These are phyloP conservation scores for Arabidopsis arenosa DNA, from an alignment of 345 rosid species.

Conservation along the genomic window DNA sequence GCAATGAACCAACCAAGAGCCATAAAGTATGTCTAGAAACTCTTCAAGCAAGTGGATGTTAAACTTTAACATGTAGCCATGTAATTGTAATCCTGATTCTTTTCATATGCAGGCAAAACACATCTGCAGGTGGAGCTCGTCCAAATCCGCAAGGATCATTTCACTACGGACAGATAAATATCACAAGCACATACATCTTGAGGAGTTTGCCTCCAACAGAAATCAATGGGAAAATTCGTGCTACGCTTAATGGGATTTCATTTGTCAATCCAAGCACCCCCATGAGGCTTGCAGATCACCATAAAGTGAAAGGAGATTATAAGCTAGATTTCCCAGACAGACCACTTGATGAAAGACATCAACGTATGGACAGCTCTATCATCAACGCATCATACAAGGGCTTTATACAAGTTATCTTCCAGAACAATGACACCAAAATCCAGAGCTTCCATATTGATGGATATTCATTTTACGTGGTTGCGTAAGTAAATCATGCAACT, in stretches of 20 bases:
- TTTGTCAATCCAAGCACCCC: slow-evolving; percentile 74
- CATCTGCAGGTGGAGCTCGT: slow-evolving; percentile 90
- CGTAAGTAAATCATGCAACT: slow-evolving; percentile 55
- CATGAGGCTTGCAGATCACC: slow-evolving; percentile 73
- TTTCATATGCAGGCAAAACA: slow-evolving; percentile 66
- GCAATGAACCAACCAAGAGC: slow-evolving; percentile 89
- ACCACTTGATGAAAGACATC: slow-evolving; percentile 63
- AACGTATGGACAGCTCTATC: slow-evolving; percentile 61
- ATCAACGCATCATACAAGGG: slow-evolving; percentile 88
- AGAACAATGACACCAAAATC: slow-evolving; percentile 88
- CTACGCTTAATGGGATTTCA: slow-evolving; percentile 85
- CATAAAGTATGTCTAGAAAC: slow-evolving; percentile 61
- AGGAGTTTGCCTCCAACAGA: slow-evolving; percentile 68
- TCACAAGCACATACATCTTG: slow-evolving; percentile 68
- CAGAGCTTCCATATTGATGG: slow-evolving; percentile 90
- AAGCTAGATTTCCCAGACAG: slow-evolving; percentile 79
- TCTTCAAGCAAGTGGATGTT: slow-evolving; percentile 7
- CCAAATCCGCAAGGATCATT: slow-evolving; percentile 97
- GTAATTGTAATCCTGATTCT: slow-evolving; percentile 2
- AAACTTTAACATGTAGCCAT: background rate
- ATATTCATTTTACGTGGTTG: slow-evolving; percentile 85
- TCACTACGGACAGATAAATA: slow-evolving; percentile 85
- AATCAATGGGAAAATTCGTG: slow-evolving; percentile 63
- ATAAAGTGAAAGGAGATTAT: slow-evolving; percentile 75
- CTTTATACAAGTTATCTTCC: slow-evolving; percentile 78